phyloP scores from a whole-genome alignment of 306 rosid genomes.

The Canavalia gladiata region DNA sequence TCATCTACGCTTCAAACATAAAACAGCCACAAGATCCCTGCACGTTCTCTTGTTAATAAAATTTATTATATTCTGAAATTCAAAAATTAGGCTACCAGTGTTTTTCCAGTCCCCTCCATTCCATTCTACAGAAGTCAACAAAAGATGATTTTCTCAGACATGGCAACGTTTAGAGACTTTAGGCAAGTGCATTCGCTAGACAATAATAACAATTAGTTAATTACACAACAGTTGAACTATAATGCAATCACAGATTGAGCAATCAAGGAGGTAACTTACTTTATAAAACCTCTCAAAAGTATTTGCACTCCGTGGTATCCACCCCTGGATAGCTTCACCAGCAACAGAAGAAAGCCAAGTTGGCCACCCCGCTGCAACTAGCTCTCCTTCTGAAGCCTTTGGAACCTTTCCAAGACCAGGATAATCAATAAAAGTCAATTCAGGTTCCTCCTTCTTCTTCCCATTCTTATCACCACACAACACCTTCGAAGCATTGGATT shows the following conservation, averaged over 20 bases:
- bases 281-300: constrained; percentile 84
- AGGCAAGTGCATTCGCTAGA: constrained; percentile 1
- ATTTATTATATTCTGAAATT: constrained; percentile 18
- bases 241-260: constrained; percentile 27
- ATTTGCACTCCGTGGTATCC: constrained; percentile 88
- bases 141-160: constrained; percentile 7
- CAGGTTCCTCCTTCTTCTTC: constrained; percentile 63
- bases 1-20: background rate
- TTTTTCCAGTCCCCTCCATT: constrained; percentile 10
- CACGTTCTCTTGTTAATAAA: constrained; percentile 1
- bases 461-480: constrained; percentile 61
- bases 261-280: constrained; percentile 59
- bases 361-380: constrained; percentile 97
- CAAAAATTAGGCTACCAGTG: constrained; percentile 6
- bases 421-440: constrained; percentile 50
- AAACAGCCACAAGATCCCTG: constrained; percentile 9
- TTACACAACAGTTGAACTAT: background rate
- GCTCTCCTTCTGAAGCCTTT: constrained; percentile 76
- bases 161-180: background rate
- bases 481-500: constrained; percentile 60
- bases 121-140: background rate
- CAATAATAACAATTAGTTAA: constrained; percentile 3
- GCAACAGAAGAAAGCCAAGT: constrained; percentile 92
- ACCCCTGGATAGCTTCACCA: constrained; percentile 87
- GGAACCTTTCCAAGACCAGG: constrained; percentile 75